Evolutionary conservation across 495 filamentous ascomycete genomes (phyloP).

Genomic region (Apodospora peruviana): DNA sequence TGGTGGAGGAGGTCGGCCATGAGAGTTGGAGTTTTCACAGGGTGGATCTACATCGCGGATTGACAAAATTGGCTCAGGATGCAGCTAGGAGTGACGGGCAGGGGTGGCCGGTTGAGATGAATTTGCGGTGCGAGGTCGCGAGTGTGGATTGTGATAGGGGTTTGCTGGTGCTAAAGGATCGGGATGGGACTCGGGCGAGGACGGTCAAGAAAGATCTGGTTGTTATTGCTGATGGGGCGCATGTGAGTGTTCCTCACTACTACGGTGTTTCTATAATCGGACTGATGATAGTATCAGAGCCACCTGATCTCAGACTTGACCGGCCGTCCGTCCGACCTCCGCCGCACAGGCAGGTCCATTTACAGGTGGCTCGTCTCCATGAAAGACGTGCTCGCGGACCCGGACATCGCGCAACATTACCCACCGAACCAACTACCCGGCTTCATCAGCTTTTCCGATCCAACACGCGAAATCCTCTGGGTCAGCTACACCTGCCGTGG

Average conservation of each 20-base stretch:
- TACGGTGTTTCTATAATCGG: background rate
- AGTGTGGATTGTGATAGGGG: conserved; percentile 22
- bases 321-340: conserved; percentile 6
- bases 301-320: conserved; percentile 18
- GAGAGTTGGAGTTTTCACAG: conserved; percentile 40
- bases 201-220: conserved; percentile 17
- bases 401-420: conserved; percentile 16
- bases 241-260: conserved; percentile 13
- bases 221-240: conserved; percentile 26
- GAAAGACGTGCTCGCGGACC: conserved; percentile 27
- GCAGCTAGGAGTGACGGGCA: conserved; percentile 12
- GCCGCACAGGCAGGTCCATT: conserved; percentile 28
- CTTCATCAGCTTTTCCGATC: conserved; percentile 23
- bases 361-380: conserved; percentile 45
- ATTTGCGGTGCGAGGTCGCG: conserved; percentile 15
- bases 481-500: conserved; percentile 42
- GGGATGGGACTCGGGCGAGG: too few relatives aligned
- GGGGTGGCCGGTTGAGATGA: conserved; percentile 29
- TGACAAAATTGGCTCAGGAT: conserved; percentile 37
- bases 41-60: conserved; percentile 49
- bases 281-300: conserved; percentile 23
- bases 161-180: conserved; percentile 10
- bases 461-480: conserved; percentile 25
- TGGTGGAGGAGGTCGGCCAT: conserved; percentile 17
- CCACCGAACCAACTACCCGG: conserved; percentile 20